Evolutionary conservation across 495 filamentous ascomycete species (phyloP).

Genomic region (Trichoderma erinaceum): DNA sequence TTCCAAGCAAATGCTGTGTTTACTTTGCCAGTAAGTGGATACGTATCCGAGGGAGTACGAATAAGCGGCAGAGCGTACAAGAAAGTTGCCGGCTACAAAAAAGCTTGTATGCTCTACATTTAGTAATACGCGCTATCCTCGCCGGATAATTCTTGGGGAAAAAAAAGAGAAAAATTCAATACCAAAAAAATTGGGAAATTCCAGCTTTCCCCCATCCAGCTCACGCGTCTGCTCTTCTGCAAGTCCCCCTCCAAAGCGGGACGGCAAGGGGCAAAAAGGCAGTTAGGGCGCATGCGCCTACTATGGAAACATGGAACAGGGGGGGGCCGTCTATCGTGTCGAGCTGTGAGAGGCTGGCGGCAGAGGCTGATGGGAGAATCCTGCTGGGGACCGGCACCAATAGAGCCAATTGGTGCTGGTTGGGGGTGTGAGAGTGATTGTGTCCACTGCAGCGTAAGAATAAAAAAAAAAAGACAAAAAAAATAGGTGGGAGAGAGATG

Average conservation of each 20-base stretch:
- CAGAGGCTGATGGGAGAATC: slow-evolving; percentile 8
- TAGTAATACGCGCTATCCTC: neutral
- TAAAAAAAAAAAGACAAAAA: neutral
- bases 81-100: neutral
- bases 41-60: neutral
- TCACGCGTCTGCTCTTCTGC: neutral
- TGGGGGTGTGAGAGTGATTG: neutral
- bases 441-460: neutral
- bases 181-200: neutral
- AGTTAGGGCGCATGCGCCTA: slow-evolving; percentile 4
- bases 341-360: slow-evolving; percentile 12
- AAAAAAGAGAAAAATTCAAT: neutral
- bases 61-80: neutral
- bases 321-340: slow-evolving; percentile 13
- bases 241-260: slow-evolving; percentile 4
- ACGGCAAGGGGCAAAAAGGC: slow-evolving; percentile 7
- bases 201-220: neutral
- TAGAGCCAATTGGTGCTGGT: neutral
- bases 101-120: neutral
- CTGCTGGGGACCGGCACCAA: slow-evolving; percentile 8
- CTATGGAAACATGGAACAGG: slow-evolving; percentile 6
- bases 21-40: neutral
- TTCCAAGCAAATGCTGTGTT: neutral
- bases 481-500: neutral
- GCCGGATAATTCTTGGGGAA: neutral